Conservation (phyloP, 805 yeast species). For the Metschnikowia lachancei region DNA sequence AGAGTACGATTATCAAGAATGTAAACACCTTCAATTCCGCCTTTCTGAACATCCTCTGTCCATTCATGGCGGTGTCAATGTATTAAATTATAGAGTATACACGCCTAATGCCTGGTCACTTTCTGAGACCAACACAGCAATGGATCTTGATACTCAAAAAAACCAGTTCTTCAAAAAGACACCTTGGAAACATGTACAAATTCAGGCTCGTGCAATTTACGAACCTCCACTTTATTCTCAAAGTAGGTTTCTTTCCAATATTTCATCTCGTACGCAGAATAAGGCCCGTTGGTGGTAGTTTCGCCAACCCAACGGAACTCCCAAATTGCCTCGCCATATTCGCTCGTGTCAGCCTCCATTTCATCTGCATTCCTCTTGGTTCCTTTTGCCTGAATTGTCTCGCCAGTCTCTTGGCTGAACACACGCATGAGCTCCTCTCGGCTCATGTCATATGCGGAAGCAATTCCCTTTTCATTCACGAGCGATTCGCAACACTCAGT, state of each 20-base stretch:
- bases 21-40: no score
- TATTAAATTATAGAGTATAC: no score
- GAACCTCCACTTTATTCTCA: slow-evolving; percentile 43
- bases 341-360: slow-evolving; percentile 13
- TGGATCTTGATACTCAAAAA: no score
- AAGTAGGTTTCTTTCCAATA: slow-evolving; percentile 54
- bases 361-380: slow-evolving; percentile 24
- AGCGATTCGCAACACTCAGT: slow-evolving; percentile 51
- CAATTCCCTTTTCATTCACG: slow-evolving; percentile 37
- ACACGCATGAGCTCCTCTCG: slow-evolving; percentile 51
- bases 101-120: no score
- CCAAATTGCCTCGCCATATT: slow-evolving; percentile 42
- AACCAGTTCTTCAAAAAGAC: no score
- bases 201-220: slow-evolving; percentile 26
- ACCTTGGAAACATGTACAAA: slow-evolving; percentile 28
- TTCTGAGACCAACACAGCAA: no score
- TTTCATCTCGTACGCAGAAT: slow-evolving; percentile 51
- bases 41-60: no score
- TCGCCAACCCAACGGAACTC: slow-evolving; percentile 47
- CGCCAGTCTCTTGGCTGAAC: slow-evolving; percentile 45
- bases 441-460: slow-evolving; percentile 50
- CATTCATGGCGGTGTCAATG: no score
- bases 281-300: slow-evolving; percentile 46
- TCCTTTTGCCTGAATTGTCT: slow-evolving; percentile 22
- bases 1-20: no score